Base-by-base conservation (phyloP, 2,329 filamentous ascomycete species). In the Penicillium hesseltinei region DNA sequence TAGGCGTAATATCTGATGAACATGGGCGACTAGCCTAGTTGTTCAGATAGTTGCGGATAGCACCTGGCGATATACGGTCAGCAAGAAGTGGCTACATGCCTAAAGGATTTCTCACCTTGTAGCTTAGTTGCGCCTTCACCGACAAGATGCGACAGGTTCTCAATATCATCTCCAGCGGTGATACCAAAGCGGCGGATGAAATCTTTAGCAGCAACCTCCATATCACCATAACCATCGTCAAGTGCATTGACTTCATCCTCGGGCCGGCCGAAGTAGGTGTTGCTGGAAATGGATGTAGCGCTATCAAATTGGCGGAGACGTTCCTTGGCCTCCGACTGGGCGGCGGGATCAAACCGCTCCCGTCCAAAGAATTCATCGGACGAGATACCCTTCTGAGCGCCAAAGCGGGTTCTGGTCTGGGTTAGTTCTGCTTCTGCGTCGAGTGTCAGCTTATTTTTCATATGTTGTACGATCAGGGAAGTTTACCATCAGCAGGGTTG, bases 291-390 rank as follows among this genome's bases (percentile, higher is more conserved):
- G 64, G 92, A 80, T 1, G 87, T 88, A 11, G 94, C 92, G 44
- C 94, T 92, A 76, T 97, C 93, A 71, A 99, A 99, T 46, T 92
- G 90, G 78, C 91, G 88, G 53, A 99, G 84, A 40, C 94, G 86
- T 25, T 83, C 82, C 80, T 96, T 96, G 67, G 94, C 93, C 78
- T 97, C 93, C 51, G 86, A 82, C 71, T 94, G 89, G 9, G 88
- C 85, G 54, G 82, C 82, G 38, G 92, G 87, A 72, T 99, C 92
- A 75, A 88, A 97, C 54, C 84, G 79, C 52, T 92, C 91, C 73
- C 94, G 93, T 69, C 93, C 92, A 72, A 99, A 99, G 82, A 96
- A 99, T 73, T 99, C 94, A 74, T 99, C 94, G 0, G 92, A 97
- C 0, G 92, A 97, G 66, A 99, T 99, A 66, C 90, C 90, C 81